Percentiles rank a stretch among this genome's conserved stretches.
Conservation (phyloP, 2,329 filamentous ascomycete genomes). For the Xylariaceae sp. region DNA sequence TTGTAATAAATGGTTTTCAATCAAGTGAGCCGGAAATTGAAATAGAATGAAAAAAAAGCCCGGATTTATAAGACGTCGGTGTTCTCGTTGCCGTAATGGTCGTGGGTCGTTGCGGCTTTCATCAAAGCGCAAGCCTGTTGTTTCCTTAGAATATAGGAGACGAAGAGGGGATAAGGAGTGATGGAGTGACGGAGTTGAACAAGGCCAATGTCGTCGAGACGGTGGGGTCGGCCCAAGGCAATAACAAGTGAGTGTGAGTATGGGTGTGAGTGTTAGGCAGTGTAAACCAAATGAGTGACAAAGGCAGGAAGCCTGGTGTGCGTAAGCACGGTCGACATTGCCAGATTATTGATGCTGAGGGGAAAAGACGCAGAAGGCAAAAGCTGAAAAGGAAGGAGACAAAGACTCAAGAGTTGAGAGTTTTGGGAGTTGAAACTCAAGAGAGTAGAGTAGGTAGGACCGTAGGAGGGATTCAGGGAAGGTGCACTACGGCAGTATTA, state of each 20-base stretch:
- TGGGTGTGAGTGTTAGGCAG: background rate
- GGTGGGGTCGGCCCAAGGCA: constrained; percentile 14
- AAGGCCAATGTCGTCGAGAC: constrained; percentile 25
- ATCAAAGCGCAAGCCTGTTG: constrained; percentile 6
- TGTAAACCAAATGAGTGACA: constrained; percentile 16
- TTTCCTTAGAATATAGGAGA: constrained; percentile 16
- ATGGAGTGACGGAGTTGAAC: background rate
- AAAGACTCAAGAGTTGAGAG: background rate
- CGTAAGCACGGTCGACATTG: background rate
- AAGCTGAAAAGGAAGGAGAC: background rate
- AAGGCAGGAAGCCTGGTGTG: constrained; percentile 1
- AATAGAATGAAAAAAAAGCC: constrained; percentile 14
- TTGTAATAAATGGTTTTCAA: constrained; percentile 30
- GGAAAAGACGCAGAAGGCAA: background rate
- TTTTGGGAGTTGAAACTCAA: no score
- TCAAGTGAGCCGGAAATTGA: constrained; percentile 25
- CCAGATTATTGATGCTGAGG: constrained; percentile 1
- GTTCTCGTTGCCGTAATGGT: constrained; percentile 3
- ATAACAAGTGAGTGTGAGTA: constrained; percentile 22
- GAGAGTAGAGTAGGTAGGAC: no score
- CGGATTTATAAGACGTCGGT: constrained; percentile 11
- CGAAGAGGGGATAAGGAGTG: background rate
- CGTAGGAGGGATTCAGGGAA: background rate
- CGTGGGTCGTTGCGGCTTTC: background rate
- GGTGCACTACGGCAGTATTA: background rate